Evolutionary conservation across 2,329 filamentous ascomycete genomes (phyloP).

Genomic region (Tolypocladium album): DNA sequence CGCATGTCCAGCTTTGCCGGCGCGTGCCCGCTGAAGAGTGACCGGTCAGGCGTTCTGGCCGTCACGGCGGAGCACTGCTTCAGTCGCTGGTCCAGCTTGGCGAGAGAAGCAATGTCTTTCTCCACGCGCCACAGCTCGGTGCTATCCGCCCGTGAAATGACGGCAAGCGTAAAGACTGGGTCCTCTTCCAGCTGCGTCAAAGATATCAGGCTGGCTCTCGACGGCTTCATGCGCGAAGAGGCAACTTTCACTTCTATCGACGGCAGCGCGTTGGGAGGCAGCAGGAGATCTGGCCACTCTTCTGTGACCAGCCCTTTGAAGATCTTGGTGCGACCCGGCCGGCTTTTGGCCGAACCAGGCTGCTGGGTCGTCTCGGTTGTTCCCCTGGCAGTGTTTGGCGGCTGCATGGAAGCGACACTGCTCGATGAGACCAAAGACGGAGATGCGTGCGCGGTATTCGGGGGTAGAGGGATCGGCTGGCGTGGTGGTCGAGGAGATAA

Average conservation of each 20-base stretch:
- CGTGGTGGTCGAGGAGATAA: slow-evolving; percentile 64
- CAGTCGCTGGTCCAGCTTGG: slow-evolving; percentile 71
- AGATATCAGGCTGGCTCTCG: slow-evolving; percentile 72
- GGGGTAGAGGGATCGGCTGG: slow-evolving; percentile 61
- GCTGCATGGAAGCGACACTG: slow-evolving; percentile 1
- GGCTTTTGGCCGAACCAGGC: slow-evolving; percentile 12
- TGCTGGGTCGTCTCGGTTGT: slow-evolving; percentile 23
- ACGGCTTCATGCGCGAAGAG: slow-evolving; percentile 90
- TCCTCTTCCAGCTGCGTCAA: slow-evolving; percentile 78
- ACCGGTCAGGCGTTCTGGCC: slow-evolving; percentile 71
- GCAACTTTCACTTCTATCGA: slow-evolving; percentile 80
- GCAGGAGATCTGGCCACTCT: slow-evolving; percentile 73
- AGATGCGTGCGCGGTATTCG: slow-evolving; percentile 56
- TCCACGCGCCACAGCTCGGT: slow-evolving; percentile 88
- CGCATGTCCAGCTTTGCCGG: slow-evolving; percentile 88
- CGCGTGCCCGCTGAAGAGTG: slow-evolving; percentile 82
- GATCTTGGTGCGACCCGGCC: slow-evolving; percentile 39
- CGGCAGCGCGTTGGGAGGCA: slow-evolving; percentile 80
- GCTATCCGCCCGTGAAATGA: slow-evolving; percentile 66
- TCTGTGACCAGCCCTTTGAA: slow-evolving; percentile 74
- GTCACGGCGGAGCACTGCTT: slow-evolving; percentile 64
- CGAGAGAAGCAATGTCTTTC: slow-evolving; percentile 75
- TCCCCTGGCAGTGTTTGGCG: slow-evolving; percentile 2
- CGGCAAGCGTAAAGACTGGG: slow-evolving; percentile 82
- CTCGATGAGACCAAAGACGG: slow-evolving; percentile 16